Percentiles rank a stretch among this genome's conserved stretches.
Evolutionary conservation across 2,329 filamentous ascomycete genomes (phyloP).

Genomic region (Trichoderma simmonsii): DNA sequence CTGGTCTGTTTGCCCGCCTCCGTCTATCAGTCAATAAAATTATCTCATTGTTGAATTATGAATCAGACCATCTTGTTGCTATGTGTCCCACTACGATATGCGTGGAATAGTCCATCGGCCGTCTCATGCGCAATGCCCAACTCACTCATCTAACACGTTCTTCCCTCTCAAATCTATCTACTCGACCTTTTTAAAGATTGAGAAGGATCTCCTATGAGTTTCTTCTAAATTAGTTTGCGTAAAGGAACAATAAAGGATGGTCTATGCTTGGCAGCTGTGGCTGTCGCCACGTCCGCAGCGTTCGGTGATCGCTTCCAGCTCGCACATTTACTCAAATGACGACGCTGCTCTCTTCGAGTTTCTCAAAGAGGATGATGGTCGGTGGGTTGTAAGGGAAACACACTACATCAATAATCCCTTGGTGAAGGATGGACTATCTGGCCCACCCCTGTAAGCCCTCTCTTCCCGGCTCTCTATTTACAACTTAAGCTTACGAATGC

Average conservation of each 20-base stretch:
- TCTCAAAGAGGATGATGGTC: constrained; percentile 4
- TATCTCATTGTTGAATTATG: background rate
- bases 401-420: background rate
- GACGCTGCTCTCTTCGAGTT: constrained; percentile 6
- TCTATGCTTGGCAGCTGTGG: constrained; percentile 2
- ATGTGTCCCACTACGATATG: background rate
- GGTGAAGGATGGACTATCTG: constrained; percentile 4
- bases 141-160: background rate
- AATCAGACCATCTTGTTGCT: background rate
- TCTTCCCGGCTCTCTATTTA: background rate
- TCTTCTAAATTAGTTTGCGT: background rate
- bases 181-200: background rate
- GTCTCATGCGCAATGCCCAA: background rate
- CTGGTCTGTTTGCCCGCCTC: background rate
- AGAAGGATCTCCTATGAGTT: rapidly evolving
- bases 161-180: background rate
- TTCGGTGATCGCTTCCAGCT: background rate
- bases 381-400: constrained; percentile 3
- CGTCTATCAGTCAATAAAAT: background rate
- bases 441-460: constrained; percentile 2
- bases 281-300: constrained; percentile 5
- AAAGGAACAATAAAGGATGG: background rate
- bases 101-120: background rate
- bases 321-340: background rate
- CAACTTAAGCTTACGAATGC: background rate